Base-by-base conservation (phyloP, 164 flowering plant species). In the Hamamelis virginiana region DNA sequence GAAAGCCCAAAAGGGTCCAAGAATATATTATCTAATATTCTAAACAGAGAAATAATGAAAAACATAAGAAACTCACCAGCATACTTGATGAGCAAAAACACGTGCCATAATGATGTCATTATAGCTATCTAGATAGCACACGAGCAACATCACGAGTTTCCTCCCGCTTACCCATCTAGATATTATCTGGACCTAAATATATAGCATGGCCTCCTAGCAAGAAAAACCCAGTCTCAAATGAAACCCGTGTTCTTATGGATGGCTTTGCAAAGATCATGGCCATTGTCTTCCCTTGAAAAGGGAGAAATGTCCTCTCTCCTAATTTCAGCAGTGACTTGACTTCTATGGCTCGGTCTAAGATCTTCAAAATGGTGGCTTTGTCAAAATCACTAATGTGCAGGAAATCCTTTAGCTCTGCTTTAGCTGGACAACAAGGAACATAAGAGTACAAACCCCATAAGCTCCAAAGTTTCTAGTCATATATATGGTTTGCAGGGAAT, bases 211-310 rank as follows among this genome's bases (percentile, higher is more conserved):
- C 97, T 60, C 99, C 99, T 11, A 95, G 85, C 84, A 91, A 85
- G 78, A 69, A 85, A 74, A 95, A 92, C 8, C 99, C 99, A 38
- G 97, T 90, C 82, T 95, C 99, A 77, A 95, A 95, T 47, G 99
- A 95, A 73, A 92, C 96, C 60, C 97, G 80, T 27, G 98, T 95
- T 77, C 99, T 86, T 97, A 95, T 92, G 44, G 97, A 95, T 51
- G 99, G 99, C 82, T 95, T 91, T 62, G 99, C 90, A 80, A 95
- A 95, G 41, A 95, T 92, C 98, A 95, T 95, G 1, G 99, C 91
- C 98, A 95, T 90, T n/a, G 96, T 76, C 82, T 92, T 95, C 70
- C 98, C 98, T 69, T 91, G 86, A 71, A 92, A 91, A 62, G 99
- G 99, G 58, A 80, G 94, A 75, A 76, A 91, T 33, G 91, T 67